Evolutionary conservation across 257 asterid genomes (phyloP).

Genomic region (Prunella vulgaris): DNA sequence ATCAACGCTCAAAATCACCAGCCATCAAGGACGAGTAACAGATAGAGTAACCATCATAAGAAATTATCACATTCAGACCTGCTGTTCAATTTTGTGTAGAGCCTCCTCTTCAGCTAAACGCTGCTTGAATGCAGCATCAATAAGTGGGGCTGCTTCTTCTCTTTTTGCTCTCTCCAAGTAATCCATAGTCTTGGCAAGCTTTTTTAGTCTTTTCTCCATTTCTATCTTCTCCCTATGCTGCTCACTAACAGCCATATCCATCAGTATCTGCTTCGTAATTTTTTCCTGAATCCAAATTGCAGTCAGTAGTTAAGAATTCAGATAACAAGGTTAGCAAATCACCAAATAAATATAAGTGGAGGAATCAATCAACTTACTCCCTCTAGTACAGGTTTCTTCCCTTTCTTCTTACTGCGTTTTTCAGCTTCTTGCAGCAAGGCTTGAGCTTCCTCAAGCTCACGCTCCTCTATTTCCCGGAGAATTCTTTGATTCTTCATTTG

Average conservation of each 20-base stretch:
- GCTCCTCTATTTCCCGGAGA: conserved; percentile 84
- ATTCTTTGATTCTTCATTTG: conserved; percentile 76
- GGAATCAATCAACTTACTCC: conserved; percentile 50
- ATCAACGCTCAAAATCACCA: neutral
- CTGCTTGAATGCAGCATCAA: conserved; percentile 31
- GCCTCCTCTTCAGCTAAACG: conserved; percentile 68
- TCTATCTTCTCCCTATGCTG: conserved; percentile 85
- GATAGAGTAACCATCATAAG: neutral
- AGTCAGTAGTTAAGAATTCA: neutral
- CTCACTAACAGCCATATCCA: conserved; percentile 71
- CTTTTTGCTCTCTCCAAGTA: conserved; percentile 88
- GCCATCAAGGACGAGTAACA: neutral
- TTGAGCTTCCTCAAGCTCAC: conserved; percentile 78
- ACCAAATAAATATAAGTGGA: neutral
- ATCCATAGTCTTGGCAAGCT: conserved; percentile 81
- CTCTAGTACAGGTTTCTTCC: conserved; percentile 66
- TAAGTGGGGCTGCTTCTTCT: conserved; percentile 71
- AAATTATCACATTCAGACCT: conserved; percentile 41
- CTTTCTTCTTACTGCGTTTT: conserved; percentile 51
- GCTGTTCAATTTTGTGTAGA: conserved; percentile 65
- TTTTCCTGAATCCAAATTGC: conserved; percentile 56
- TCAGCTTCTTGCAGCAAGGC: conserved; percentile 46
- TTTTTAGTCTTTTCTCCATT: conserved; percentile 79
- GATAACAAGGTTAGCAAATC: neutral
- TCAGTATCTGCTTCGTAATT: conserved; percentile 53